phyloP scores from a whole-genome alignment of 805 yeast genomes.

The Zygoascus bituminiphila region DNA sequence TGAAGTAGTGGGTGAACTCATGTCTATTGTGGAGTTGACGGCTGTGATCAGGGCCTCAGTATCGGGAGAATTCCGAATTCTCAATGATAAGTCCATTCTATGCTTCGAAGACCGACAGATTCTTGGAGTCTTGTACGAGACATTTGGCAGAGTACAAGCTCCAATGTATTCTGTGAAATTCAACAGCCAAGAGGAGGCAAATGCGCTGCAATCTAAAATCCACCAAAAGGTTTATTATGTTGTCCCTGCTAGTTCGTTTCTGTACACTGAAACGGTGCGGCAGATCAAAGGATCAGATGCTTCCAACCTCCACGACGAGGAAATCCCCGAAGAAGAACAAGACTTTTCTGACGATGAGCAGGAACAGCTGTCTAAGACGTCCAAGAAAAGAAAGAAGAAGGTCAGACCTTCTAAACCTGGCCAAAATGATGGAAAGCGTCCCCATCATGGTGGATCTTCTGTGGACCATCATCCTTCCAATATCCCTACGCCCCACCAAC shows the following conservation, averaged over 20 bases:
- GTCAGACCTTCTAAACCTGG: slow-evolving; percentile 22
- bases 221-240: slow-evolving; percentile 65
- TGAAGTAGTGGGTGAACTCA: slow-evolving; percentile 62
- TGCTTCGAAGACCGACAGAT: slow-evolving; percentile 65
- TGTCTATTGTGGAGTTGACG: slow-evolving; percentile 61
- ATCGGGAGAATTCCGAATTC: slow-evolving; percentile 78
- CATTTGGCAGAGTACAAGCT: slow-evolving; percentile 75
- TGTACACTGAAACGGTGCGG: slow-evolving; percentile 65
- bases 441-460: background rate
- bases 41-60: slow-evolving; percentile 60
- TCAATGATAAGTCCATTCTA: slow-evolving; percentile 65
- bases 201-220: slow-evolving; percentile 37
- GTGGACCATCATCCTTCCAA: background rate
- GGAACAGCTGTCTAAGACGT: slow-evolving; percentile 62
- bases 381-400: slow-evolving; percentile 52
- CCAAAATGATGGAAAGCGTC: background rate
- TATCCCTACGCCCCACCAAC: background rate
- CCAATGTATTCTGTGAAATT: slow-evolving; percentile 78
- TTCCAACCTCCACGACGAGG: slow-evolving; percentile 90
- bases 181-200: slow-evolving; percentile 41
- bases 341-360: slow-evolving; percentile 93
- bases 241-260: slow-evolving; percentile 71
- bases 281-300: slow-evolving; percentile 85
- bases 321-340: slow-evolving; percentile 84
- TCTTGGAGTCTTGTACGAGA: slow-evolving; percentile 76